Evolutionary conservation across 2,329 filamentous ascomycete genomes (phyloP), one percentile per base, ranked within the genome.

Genomic region (Fusarium sp.): DNA sequence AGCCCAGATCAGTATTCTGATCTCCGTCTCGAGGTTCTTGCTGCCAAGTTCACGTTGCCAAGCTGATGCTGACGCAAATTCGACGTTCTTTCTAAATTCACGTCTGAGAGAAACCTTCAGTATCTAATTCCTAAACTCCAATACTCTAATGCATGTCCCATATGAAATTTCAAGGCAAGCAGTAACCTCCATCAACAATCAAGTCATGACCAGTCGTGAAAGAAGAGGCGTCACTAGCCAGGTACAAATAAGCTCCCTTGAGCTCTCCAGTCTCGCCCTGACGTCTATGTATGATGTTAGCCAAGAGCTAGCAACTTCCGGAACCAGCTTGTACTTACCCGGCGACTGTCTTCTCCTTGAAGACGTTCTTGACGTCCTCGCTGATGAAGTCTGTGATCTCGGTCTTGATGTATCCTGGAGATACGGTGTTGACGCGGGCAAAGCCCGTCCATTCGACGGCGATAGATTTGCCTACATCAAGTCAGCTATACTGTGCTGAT

Each of bases 261-360:
- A 97, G 84, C 83, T 97, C 93, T 64, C 88, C 86, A 4, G 88
- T 83, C 69, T 89, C 84, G 12, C 91, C 93, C 76, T 94, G 90
- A 70, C 93, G 87, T 49, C 88, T 87, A 41, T 25, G 44, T 19
- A 48, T 44, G 51, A 44, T n/a, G 57, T 74, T 58, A 75, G 68
- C 45, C 53, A 30, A 25, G 6, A 44, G n/a, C 6, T 31, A 42
- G n/a, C 34, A 13, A 34, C 14, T 42, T 50, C 13, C 16, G 28
- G 44, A n/a, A 21, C 19, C n/a, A 25, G 21, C 13, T 21, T 54
- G 49, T 60, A 81, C 82, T 77, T 73, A 87, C 81, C 89, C 91
- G 89, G 96, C 91, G 12, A 92, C 92, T 42, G 91, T 94, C 85
- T 92, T 94, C 75, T 89, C 88, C 77, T 88, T 89, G 90, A 92